phyloP scores from a whole-genome alignment of 208 protist species.

The Trypanosoma mega region DNA sequence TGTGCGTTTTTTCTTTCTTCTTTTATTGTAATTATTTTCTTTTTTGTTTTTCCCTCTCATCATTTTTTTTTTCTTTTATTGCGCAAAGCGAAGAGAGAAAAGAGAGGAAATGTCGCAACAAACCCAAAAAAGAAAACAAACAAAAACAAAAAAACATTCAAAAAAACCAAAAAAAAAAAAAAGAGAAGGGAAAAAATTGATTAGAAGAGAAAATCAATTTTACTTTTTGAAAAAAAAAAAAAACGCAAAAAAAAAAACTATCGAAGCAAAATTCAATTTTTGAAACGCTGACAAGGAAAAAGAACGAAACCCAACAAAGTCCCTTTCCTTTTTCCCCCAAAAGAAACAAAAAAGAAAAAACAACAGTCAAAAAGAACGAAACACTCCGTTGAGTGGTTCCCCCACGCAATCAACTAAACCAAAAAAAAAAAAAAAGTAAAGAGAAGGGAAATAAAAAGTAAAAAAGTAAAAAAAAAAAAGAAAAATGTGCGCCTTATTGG shows the following conservation, averaged over 20 bases:
- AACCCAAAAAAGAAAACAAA: conserved; percentile 8
- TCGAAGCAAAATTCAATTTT: not conserved
- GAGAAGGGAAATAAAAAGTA: conserved; percentile 4
- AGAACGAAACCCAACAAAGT: conserved; percentile 2
- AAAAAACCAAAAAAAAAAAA: conserved; percentile 14
- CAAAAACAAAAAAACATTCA: conserved; percentile 16
- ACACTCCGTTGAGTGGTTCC: conserved; percentile 1
- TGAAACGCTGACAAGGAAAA: not conserved
- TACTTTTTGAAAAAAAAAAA: conserved; percentile 21
- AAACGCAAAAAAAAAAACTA: conserved; percentile 12
- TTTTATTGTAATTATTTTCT: no score
- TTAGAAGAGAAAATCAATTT: conserved; percentile 11
- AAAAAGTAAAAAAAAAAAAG: conserved; percentile 26
- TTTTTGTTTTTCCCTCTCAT: no score
- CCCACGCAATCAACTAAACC: conserved; percentile 4
- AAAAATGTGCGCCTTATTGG: no score
- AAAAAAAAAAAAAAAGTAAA: conserved; percentile 10
- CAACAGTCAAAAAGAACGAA: conserved; percentile 21
- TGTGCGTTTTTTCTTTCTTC: no score
- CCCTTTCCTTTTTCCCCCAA: conserved; percentile 17
- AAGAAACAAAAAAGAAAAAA: conserved; percentile 6
- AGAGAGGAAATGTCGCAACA: conserved; percentile 1
- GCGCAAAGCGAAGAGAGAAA: conserved; percentile 17
- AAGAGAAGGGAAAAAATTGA: conserved; percentile 20
- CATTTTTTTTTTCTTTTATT: no score